Conservation (phyloP, 192 early-diverging fungal species). For the Coemansia interrupta region DNA sequence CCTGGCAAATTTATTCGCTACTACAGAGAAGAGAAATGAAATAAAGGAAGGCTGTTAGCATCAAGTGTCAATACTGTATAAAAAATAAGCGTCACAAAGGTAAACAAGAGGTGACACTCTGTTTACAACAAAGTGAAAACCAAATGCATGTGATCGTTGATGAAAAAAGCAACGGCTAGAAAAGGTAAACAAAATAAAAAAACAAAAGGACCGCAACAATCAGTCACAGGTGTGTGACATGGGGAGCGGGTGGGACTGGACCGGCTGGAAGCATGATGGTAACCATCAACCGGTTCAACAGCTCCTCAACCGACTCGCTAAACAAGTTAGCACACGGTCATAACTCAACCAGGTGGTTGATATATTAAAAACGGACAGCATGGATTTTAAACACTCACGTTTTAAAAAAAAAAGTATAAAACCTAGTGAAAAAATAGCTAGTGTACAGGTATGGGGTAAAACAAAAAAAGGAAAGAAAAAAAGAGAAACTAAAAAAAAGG, state of each 20-base stretch:
- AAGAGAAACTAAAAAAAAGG: slow-evolving; percentile 9
- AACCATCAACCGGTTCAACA: too few species aligned
- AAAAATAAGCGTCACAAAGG: neutral
- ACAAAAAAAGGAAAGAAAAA: slow-evolving; percentile 12
- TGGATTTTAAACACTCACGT: neutral
- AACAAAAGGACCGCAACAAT: slow-evolving; percentile 12
- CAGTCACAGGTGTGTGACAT: too few species aligned
- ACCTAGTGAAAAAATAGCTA: slow-evolving; percentile 2
- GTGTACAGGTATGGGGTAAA: slow-evolving; percentile 1
- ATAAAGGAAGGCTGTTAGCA: neutral
- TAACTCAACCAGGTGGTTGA: neutral
- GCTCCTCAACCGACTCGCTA: neutral
- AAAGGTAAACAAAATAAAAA: slow-evolving; percentile 8
- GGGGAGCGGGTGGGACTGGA: neutral
- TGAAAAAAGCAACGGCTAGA: slow-evolving; percentile 2
- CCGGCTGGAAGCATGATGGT: neutral
- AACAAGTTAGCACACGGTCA: neutral
- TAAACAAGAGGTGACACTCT: neutral
- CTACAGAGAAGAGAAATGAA: neutral
- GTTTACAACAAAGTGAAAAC: neutral
- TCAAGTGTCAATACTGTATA: neutral
- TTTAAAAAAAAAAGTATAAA: slow-evolving; percentile 14
- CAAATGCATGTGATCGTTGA: slow-evolving; percentile 12
- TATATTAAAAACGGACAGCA: neutral
- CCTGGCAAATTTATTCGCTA: slow-evolving; percentile 10